Conservation (phyloP, 345 rosid species). For the Salix suchowensis region DNA sequence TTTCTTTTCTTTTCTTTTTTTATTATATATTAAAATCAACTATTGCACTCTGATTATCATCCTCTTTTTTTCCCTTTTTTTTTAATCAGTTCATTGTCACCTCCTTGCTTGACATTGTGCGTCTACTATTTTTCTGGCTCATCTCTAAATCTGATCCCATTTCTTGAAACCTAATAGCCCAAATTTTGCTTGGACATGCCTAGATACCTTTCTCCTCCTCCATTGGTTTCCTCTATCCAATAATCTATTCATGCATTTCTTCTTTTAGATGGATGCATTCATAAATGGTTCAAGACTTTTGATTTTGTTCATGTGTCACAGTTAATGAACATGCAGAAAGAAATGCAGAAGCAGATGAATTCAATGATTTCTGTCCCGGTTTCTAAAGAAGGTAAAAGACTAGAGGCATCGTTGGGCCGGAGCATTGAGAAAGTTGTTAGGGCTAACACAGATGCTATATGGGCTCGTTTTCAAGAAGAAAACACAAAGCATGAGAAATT, state of each 20-base stretch:
- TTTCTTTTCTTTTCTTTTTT: neutral
- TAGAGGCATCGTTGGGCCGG: constrained; percentile 30
- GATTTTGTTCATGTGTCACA: neutral
- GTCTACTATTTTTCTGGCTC: neutral
- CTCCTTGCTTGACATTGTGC: neutral
- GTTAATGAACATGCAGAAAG: constrained; percentile 25
- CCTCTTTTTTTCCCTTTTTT: neutral
- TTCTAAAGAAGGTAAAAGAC: constrained; percentile 28
- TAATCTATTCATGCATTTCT: too few species aligned
- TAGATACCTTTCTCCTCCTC: neutral
- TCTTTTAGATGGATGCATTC: neutral
- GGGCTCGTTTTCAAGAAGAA: constrained; percentile 31
- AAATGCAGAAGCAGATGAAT: constrained; percentile 28
- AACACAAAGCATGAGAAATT: constrained; percentile 21
- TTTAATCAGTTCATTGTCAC: neutral
- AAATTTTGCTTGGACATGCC: neutral
- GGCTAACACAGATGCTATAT: constrained; percentile 25
- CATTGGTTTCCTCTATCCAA: neutral
- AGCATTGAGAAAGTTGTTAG: constrained; percentile 22
- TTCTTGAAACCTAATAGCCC: neutral
- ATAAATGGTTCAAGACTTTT: neutral
- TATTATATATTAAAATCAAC: neutral
- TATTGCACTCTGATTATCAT: neutral
- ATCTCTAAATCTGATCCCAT: neutral
- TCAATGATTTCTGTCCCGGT: constrained; percentile 17